Conservation (phyloP, 805 yeast species). For the Yarrowia sp. region DNA sequence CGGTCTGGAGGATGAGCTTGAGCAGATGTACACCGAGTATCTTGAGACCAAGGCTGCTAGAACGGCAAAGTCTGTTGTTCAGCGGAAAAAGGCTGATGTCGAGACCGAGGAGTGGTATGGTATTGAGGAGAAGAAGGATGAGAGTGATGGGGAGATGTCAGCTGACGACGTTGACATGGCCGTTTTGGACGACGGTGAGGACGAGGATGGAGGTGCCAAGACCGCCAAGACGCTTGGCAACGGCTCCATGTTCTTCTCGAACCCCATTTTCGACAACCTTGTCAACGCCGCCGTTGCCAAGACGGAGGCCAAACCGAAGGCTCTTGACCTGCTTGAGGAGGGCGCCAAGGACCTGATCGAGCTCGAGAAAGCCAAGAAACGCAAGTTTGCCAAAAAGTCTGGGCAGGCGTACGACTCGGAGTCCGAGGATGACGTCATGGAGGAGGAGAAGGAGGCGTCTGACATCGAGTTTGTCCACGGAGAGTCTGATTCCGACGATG, state of each 20-base stretch:
- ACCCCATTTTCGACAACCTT: slow-evolving; percentile 37
- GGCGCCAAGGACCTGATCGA: slow-evolving; percentile 34
- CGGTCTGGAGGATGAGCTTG: slow-evolving; percentile 76
- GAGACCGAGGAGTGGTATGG: slow-evolving; percentile 60
- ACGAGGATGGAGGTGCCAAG: not conserved
- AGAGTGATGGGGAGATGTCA: slow-evolving; percentile 43
- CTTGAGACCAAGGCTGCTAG: slow-evolving; percentile 55
- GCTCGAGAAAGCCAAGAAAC: slow-evolving; percentile 32
- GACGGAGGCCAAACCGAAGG: slow-evolving; percentile 37
- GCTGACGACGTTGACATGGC: slow-evolving; percentile 40
- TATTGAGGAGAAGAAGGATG: slow-evolving; percentile 43
- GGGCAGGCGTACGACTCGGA: slow-evolving; percentile 40
- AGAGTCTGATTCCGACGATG: slow-evolving; percentile 48
- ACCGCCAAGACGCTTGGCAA: not conserved
- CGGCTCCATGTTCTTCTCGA: slow-evolving; percentile 30
- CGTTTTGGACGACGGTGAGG: not conserved
- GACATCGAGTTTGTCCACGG: slow-evolving; percentile 49
- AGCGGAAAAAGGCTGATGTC: slow-evolving; percentile 55
- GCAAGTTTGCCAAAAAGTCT: slow-evolving; percentile 7
- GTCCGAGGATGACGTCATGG: slow-evolving; percentile 45
- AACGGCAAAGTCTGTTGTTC: slow-evolving; percentile 60
- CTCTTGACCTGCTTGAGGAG: slow-evolving; percentile 26
- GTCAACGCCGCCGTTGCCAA: slow-evolving; percentile 28
- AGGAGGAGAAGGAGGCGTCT: slow-evolving; percentile 48
- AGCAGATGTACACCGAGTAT: slow-evolving; percentile 77